phyloP scores from a whole-genome alignment of 371 early-diverging fungal genomes.

The Dinochytrium kinnereticum region DNA sequence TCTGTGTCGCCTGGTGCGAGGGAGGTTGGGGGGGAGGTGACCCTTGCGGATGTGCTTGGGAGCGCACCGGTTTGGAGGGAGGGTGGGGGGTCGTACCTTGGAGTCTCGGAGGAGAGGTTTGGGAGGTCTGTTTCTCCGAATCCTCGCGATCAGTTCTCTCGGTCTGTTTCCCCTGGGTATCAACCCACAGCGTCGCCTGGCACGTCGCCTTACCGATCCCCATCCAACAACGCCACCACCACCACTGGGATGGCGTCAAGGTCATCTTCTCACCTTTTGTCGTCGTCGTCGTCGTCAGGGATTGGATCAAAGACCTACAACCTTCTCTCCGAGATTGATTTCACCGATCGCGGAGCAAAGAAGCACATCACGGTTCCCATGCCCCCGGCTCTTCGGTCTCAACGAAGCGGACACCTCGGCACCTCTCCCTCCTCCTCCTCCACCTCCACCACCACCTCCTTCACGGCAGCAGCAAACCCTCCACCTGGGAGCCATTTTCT shows the following conservation, averaged over 20 bases:
- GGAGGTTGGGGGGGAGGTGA: not conserved
- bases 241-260: not conserved
- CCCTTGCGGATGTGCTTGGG: constrained; percentile 9
- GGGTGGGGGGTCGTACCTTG: not conserved
- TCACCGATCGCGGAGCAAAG: not conserved
- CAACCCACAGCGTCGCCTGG: not conserved
- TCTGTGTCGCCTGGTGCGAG: not conserved
- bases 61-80: not conserved
- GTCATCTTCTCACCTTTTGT: not conserved
- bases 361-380: constrained; percentile 4
- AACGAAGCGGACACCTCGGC: not conserved
- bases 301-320: not conserved
- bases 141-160: not conserved
- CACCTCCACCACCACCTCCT: not conserved
- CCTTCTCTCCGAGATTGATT: constrained; percentile 18
- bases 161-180: not conserved
- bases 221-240: not conserved
- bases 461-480: not conserved
- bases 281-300: not conserved
- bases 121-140: not conserved
- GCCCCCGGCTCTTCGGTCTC: not conserved
- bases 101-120: too few species aligned
- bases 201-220: not conserved
- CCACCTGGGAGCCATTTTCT: not conserved
- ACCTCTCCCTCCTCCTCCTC: not conserved